phyloP scores from a whole-genome alignment of 257 asterid species.

The Voacanga thouarsii region DNA sequence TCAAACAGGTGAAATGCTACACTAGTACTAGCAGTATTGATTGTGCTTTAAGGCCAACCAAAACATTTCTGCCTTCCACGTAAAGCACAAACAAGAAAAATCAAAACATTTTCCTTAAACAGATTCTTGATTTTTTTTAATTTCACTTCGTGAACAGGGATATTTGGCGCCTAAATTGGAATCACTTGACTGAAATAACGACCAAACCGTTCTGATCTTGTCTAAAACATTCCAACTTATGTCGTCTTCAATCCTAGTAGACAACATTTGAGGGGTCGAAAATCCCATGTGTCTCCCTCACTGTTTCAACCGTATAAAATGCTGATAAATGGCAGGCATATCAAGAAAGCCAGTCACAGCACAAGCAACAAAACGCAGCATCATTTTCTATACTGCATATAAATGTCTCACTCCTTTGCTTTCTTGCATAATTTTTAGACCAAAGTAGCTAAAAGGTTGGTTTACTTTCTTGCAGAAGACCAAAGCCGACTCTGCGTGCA shows the following conservation, averaged over 20 bases:
- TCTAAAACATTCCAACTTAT: constrained; percentile 16
- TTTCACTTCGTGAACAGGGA: constrained; percentile 5
- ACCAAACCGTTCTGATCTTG: constrained; percentile 11
- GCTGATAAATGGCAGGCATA: constrained; percentile 1
- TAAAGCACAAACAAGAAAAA: constrained; percentile 22
- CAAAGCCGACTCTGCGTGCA: background rate
- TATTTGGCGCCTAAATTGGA: constrained; percentile 32
- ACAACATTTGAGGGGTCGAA: constrained; percentile 18
- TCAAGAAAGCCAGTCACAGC: background rate
- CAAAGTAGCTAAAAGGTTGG: background rate
- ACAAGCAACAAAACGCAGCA: constrained; percentile 10
- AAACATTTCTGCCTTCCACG: constrained; percentile 30
- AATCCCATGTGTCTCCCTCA: constrained; percentile 14
- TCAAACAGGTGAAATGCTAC: constrained; percentile 14
- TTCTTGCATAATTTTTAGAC: background rate
- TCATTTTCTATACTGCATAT: constrained; percentile 1
- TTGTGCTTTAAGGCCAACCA: constrained; percentile 43
- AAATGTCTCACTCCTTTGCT: background rate
- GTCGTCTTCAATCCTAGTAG: constrained; percentile 28
- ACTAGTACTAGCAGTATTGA: constrained; percentile 2
- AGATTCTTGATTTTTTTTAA: background rate
- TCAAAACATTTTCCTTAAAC: background rate
- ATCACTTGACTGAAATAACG: constrained; percentile 25
- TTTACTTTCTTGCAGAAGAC: no score
- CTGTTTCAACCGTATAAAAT: constrained; percentile 5